Percentiles rank a stretch among this genome's conserved stretches.
Conservation (phyloP, 306 rosid species). For the Senna tora region DNA sequence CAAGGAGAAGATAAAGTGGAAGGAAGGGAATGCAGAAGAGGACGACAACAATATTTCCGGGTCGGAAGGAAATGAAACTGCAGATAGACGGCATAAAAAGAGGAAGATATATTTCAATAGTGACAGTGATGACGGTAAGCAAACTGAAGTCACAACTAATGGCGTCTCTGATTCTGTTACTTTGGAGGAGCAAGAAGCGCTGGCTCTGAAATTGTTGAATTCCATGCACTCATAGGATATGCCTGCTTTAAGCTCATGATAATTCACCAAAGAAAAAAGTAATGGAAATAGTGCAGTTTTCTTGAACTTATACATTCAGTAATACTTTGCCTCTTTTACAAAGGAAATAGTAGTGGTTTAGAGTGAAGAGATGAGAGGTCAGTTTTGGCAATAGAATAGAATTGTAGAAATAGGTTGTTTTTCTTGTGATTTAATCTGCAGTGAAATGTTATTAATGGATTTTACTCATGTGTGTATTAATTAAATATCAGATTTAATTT, state of each 20-base stretch:
- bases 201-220: conserved; percentile 74
- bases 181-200: conserved; percentile 72
- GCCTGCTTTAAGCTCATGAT: not conserved
- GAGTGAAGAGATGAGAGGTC: not conserved
- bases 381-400: not conserved
- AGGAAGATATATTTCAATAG: conserved; percentile 61
- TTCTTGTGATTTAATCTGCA: not conserved
- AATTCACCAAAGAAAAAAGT: not conserved
- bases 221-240: conserved; percentile 62
- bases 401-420: not conserved
- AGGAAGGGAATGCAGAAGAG: conserved; percentile 50
- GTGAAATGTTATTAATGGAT: not conserved
- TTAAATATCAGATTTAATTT: not conserved
- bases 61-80: conserved; percentile 50
- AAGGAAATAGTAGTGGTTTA: not conserved
- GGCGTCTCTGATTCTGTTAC: conserved; percentile 40
- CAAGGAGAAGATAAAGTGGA: conserved; percentile 75
- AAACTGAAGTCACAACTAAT: conserved; percentile 40
- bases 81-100: conserved; percentile 49
- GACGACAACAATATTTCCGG: conserved; percentile 49
- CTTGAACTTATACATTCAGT: conserved; percentile 5
- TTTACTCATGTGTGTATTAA: not conserved
- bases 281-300: conserved; percentile 11
- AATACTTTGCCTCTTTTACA: not conserved
- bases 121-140: conserved; percentile 59